These are phyloP conservation scores for Cucurbita maxima DNA, from an alignment of 306 rosid species.

Conservation along the genomic window DNA sequence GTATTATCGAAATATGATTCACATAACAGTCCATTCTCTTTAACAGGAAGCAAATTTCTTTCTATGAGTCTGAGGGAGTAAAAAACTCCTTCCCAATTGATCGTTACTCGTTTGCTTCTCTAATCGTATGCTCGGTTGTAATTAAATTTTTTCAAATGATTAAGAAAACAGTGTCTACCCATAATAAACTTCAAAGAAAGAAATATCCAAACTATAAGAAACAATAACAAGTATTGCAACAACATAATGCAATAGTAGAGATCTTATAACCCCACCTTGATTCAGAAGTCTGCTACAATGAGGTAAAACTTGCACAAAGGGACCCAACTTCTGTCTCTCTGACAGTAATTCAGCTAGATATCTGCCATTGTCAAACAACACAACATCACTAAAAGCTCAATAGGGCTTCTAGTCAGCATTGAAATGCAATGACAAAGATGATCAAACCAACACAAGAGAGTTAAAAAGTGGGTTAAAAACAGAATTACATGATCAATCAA, in stretches of 20 bases:
- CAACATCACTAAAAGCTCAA: not conserved
- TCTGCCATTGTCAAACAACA: constrained; percentile 24
- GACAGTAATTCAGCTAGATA: constrained; percentile 60
- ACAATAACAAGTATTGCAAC: not conserved
- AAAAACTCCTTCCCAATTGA: not conserved
- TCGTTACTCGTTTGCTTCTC: not conserved
- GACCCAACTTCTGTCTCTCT: constrained; percentile 71
- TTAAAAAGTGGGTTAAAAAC: not conserved
- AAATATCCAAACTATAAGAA: not conserved
- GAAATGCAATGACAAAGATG: not conserved
- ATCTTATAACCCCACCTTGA: constrained; percentile 35
- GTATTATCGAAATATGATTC: not conserved
- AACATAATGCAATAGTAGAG: not conserved
- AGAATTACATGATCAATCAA: not conserved
- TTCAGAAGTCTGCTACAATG: constrained; percentile 52
- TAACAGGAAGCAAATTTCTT: not conserved
- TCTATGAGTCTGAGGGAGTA: not conserved
- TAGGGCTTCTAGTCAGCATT: not conserved
- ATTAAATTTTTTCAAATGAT: not conserved
- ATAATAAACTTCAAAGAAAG: not conserved
- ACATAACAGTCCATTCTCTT: not conserved
- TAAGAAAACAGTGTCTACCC: not conserved
- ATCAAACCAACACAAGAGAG: not conserved
- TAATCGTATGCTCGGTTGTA: not conserved
- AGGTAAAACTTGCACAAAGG: constrained; percentile 71